Percentiles rank a stretch among this genome's conserved stretches.
Conservation (phyloP, 2,329 filamentous ascomycete species). For the Sclerotinia minor region DNA sequence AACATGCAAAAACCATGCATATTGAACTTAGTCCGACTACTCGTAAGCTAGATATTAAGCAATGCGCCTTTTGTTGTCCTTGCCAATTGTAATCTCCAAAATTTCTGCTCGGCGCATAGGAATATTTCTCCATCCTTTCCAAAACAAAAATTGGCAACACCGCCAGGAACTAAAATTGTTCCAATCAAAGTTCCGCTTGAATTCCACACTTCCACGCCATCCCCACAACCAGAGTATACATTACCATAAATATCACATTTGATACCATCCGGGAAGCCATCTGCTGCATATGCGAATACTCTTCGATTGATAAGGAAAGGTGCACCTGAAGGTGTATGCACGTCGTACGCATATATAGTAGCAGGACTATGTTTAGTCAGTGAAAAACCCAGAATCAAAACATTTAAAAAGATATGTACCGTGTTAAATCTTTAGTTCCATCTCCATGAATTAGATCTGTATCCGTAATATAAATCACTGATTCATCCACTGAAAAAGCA, state of each 20-base stretch:
- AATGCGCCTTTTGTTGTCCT: conserved; percentile 29
- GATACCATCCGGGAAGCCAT: conserved; percentile 60
- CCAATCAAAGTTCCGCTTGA: conserved; percentile 51
- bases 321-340: conserved; percentile 25
- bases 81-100: conserved; percentile 35
- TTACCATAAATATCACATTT: conserved; percentile 55
- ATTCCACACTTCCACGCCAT: conserved; percentile 57
- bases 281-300: conserved; percentile 57
- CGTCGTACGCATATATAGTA: conserved; percentile 34
- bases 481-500: conserved; percentile 56
- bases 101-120: conserved; percentile 35
- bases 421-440: conserved; percentile 27
- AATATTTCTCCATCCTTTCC: conserved; percentile 37
- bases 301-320: conserved; percentile 35
- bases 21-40: background rate
- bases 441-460: conserved; percentile 47
- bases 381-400: background rate
- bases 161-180: conserved; percentile 45
- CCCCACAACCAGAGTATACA: conserved; percentile 56
- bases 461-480: conserved; percentile 56
- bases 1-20: background rate
- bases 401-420: conserved; percentile 26
- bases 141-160: conserved; percentile 40
- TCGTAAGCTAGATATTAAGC: conserved; percentile 24
- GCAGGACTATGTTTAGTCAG: conserved; percentile 10